These are phyloP conservation scores for Nakaseomyces sp. DNA, from an alignment of 1,139 yeast genomes.

Conservation along the genomic window DNA sequence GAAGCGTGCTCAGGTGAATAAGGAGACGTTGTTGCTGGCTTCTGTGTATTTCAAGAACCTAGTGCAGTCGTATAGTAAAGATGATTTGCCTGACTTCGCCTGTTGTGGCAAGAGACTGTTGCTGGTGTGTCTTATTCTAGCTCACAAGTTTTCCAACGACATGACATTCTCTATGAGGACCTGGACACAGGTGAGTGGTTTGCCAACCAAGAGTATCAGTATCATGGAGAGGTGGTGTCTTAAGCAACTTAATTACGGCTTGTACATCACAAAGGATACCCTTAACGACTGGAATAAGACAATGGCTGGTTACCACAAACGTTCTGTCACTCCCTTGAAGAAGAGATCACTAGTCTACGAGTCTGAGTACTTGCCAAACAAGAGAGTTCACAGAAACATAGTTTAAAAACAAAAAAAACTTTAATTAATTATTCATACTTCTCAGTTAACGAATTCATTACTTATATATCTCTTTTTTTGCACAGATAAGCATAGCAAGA, in stretches of 20 bases:
- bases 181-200: slow-evolving; percentile 29
- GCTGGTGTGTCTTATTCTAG: slow-evolving; percentile 25
- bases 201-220: slow-evolving; percentile 19
- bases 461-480: too few species aligned
- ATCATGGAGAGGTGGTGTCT: slow-evolving; percentile 30
- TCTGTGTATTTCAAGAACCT: slow-evolving; percentile 21
- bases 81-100: slow-evolving; percentile 23
- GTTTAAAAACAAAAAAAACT: not conserved
- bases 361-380: not conserved
- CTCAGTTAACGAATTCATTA: too few species aligned
- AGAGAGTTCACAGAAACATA: not conserved
- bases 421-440: too few species aligned
- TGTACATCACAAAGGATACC: slow-evolving; percentile 11
- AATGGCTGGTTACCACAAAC: not conserved
- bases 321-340: too few species aligned
- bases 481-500: too few species aligned
- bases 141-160: slow-evolving; percentile 29
- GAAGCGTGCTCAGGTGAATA: slow-evolving; percentile 26
- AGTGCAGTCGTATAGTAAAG: slow-evolving; percentile 9
- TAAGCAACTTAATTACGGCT: slow-evolving; percentile 20
- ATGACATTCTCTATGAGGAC: slow-evolving; percentile 27
- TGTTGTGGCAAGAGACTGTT: slow-evolving; percentile 26
- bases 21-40: slow-evolving; percentile 19
- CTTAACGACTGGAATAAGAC: not conserved
- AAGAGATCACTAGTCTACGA: not conserved